A percentile compares a stretch with the other conserved stretches of the same genome.
Evolutionary conservation across 805 yeast species (phyloP).

Genomic region (Lipomyces kockii): DNA sequence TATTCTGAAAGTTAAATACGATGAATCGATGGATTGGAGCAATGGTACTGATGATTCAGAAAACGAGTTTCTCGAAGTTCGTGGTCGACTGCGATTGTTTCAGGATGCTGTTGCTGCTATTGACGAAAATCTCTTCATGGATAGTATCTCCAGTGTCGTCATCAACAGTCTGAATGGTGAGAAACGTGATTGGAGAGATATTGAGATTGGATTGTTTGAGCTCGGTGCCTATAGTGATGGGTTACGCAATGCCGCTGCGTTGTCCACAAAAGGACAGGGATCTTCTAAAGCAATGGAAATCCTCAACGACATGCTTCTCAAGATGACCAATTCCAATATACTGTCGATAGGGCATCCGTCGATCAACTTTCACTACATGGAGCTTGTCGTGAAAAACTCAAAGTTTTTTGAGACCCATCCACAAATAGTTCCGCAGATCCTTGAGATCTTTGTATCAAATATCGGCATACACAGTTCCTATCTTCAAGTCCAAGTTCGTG

Average conservation of each 20-base stretch:
- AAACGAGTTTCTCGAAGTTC: conserved; percentile 78
- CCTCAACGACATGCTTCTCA: conserved; percentile 62
- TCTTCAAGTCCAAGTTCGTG: conserved; percentile 76
- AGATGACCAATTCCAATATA: conserved; percentile 55
- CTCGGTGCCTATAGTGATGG: conserved; percentile 79
- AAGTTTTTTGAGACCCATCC: conserved; percentile 57
- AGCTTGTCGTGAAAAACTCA: conserved; percentile 79
- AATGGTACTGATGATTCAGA: conserved; percentile 70
- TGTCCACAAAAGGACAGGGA: conserved; percentile 56
- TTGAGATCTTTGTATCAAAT: conserved; percentile 78
- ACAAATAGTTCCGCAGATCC: conserved; percentile 59
- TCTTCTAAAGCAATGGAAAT: conserved; percentile 63
- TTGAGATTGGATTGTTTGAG: conserved; percentile 87
- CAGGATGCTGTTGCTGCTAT: conserved; percentile 79
- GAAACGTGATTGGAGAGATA: conserved; percentile 66
- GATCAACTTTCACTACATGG: conserved; percentile 81
- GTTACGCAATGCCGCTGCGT: conserved; percentile 76
- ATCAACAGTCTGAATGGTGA: conserved; percentile 50
- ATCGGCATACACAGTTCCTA: conserved; percentile 78
- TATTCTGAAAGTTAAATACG: conserved; percentile 78
- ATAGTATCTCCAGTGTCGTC: conserved; percentile 64
- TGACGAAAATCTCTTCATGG: conserved; percentile 64
- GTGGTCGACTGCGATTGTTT: conserved; percentile 72
- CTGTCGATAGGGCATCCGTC: conserved; percentile 72
- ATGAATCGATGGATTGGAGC: conserved; percentile 67